A percentile compares a stretch with the other conserved stretches of the same genome.
phyloP scores from a whole-genome alignment of 2,329 filamentous ascomycete genomes.

The Ceratocystis harringtonii region DNA sequence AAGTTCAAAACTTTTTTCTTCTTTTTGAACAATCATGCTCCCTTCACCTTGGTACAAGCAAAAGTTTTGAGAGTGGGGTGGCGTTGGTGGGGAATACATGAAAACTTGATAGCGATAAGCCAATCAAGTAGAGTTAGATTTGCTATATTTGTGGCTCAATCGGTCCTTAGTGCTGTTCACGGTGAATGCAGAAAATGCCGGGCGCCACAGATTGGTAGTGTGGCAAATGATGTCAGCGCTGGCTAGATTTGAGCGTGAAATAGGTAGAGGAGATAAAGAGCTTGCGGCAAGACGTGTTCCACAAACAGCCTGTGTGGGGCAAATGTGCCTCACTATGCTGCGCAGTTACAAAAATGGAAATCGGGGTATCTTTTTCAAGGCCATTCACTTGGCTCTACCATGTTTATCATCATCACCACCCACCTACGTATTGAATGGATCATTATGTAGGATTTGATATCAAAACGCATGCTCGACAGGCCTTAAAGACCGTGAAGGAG shows the following conservation, averaged over 20 bases:
- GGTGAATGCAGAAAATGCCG: not conserved
- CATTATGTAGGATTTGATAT: no score
- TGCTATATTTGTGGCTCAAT: slow-evolving; percentile 3
- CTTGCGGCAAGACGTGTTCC: not conserved
- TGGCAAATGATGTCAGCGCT: slow-evolving; percentile 3
- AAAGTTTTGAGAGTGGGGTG: slow-evolving; percentile 17
- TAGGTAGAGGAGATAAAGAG: not conserved
- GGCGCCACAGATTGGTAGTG: not conserved
- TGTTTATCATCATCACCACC: no score
- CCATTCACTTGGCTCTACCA: no score
- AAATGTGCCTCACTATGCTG: not conserved
- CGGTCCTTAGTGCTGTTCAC: not conserved
- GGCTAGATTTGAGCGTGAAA: not conserved
- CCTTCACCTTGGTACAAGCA: not conserved
- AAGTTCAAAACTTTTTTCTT: not conserved
- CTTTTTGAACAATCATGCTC: slow-evolving; percentile 1
- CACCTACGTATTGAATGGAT: no score
- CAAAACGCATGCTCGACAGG: no score
- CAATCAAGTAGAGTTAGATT: slow-evolving; percentile 13
- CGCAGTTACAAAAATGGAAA: no score
- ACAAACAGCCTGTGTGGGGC: not conserved
- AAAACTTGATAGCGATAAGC: slow-evolving; percentile 15
- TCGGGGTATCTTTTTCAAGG: no score
- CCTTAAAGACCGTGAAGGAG: no score
- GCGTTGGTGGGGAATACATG: slow-evolving; percentile 8